phyloP scores from a whole-genome alignment of 257 asterid genomes.

The Primulina tabacum region DNA sequence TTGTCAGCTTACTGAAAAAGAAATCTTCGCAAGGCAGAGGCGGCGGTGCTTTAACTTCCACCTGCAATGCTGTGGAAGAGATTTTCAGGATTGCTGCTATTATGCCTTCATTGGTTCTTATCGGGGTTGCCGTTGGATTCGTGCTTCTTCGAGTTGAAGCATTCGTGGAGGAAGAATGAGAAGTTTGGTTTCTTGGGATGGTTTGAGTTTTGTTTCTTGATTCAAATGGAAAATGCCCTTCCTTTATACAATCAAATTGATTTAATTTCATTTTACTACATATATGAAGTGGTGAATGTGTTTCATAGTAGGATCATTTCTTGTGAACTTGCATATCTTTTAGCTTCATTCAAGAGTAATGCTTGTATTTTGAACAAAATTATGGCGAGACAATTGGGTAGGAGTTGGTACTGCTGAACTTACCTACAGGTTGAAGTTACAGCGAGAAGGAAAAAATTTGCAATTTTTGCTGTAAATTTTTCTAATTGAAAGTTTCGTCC shows the following conservation, averaged over 20 bases:
- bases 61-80: constrained; percentile 61
- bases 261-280: constrained; percentile 35
- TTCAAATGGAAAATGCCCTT: constrained; percentile 21
- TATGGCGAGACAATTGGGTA: neutral
- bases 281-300: constrained; percentile 24
- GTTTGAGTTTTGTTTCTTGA: constrained; percentile 25
- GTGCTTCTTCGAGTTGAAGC: constrained; percentile 84
- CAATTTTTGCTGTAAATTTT: neutral
- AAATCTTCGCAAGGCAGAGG: constrained; percentile 29
- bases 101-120: constrained; percentile 52
- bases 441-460: too few relatives aligned
- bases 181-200: constrained; percentile 17
- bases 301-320: neutral
- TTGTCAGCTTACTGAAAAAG: constrained; percentile 50
- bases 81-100: constrained; percentile 77
- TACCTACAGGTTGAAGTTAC: too few relatives aligned
- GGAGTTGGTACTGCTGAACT: too few relatives aligned
- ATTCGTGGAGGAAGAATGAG: constrained; percentile 63
- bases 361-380: neutral
- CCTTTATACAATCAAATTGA: constrained; percentile 35
- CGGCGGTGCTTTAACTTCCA: constrained; percentile 52
- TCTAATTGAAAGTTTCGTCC: neutral
- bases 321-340: too few relatives aligned
- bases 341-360: neutral
- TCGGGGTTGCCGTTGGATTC: constrained; percentile 90